These are phyloP conservation scores for Malus sylvestris DNA, from an alignment of 306 rosid genomes.

Conservation along the genomic window DNA sequence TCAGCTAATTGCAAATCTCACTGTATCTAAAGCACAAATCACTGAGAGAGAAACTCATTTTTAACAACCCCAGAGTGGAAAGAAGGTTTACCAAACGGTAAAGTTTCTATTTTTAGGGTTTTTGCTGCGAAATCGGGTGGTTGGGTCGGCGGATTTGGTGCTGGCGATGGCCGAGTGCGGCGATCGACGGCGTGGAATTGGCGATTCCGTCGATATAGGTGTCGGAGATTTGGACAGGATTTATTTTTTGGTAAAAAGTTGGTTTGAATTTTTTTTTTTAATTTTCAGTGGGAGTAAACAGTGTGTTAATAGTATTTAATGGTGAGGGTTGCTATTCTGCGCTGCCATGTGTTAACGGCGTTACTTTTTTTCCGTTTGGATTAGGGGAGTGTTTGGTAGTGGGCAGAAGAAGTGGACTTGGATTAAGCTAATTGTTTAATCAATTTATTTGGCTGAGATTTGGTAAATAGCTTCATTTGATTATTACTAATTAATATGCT, in stretches of 20 bases:
- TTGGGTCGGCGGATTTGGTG: conserved; percentile 25
- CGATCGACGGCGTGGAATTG: conserved; percentile 40
- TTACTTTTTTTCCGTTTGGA: not conserved
- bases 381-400: conserved; percentile 22
- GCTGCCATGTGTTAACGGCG: conserved; percentile 27
- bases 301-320: conserved; percentile 29
- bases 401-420: conserved; percentile 20
- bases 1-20: conserved; percentile 39
- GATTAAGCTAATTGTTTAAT: conserved; percentile 12
- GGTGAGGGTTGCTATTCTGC: conserved; percentile 20
- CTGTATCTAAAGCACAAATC: conserved; percentile 38
- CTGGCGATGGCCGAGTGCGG: conserved; percentile 20
- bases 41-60: conserved; percentile 30
- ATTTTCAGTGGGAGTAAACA: conserved; percentile 28
- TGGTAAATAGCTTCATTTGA: not conserved
- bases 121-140: conserved; percentile 5
- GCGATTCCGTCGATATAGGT: conserved; percentile 40
- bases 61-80: conserved; percentile 16
- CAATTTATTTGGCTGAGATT: not conserved
- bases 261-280: conserved; percentile 12
- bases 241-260: conserved; percentile 26
- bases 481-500: not conserved
- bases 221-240: conserved; percentile 26
- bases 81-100: not conserved
- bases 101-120: conserved; percentile 13